phyloP scores from a whole-genome alignment of 2,329 filamentous ascomycete species.

The Cladosporium phlei region DNA sequence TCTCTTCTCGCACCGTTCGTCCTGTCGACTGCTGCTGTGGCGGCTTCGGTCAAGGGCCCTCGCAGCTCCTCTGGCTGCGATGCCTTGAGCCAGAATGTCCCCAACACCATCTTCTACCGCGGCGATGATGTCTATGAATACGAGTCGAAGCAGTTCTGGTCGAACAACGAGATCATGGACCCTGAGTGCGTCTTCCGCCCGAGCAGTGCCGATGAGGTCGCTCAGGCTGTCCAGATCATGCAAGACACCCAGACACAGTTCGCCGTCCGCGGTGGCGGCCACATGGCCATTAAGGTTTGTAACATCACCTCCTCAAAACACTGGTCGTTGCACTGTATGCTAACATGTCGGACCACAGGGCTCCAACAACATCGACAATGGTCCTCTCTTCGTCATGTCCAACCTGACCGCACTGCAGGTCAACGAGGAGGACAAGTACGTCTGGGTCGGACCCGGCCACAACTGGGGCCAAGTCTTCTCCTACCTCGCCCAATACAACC shows the following conservation, averaged over 20 bases:
- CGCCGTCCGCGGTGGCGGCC: constrained; percentile 8
- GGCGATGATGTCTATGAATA: constrained; percentile 12
- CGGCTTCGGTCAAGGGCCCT: background rate
- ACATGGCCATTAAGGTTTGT: constrained; percentile 12
- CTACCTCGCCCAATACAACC: constrained; percentile 10
- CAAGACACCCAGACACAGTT: constrained; percentile 11
- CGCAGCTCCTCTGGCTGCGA: constrained; percentile 10
- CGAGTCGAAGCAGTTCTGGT: constrained; percentile 9
- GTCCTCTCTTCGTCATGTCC: constrained; percentile 12
- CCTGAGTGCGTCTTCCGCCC: constrained; percentile 11
- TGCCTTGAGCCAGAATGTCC: constrained; percentile 2
- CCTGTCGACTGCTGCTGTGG: constrained; percentile 2
- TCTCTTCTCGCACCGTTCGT: constrained; percentile 7
- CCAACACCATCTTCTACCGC: constrained; percentile 12
- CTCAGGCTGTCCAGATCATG: constrained; percentile 13
- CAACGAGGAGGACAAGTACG: constrained; percentile 9
- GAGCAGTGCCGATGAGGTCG: constrained; percentile 9
- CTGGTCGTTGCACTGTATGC: background rate
- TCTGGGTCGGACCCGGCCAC: constrained; percentile 9
- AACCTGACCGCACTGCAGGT: constrained; percentile 9
- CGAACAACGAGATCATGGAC: constrained; percentile 12
- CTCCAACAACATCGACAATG: constrained; percentile 12
- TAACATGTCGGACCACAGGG: too few species aligned
- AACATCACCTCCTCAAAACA: background rate
- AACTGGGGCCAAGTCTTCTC: constrained; percentile 10